Evolutionary conservation across 2,329 filamentous ascomycete species (phyloP), one percentile per base, ranked within the genome.

Genomic region (Clonostachys byssicola): DNA sequence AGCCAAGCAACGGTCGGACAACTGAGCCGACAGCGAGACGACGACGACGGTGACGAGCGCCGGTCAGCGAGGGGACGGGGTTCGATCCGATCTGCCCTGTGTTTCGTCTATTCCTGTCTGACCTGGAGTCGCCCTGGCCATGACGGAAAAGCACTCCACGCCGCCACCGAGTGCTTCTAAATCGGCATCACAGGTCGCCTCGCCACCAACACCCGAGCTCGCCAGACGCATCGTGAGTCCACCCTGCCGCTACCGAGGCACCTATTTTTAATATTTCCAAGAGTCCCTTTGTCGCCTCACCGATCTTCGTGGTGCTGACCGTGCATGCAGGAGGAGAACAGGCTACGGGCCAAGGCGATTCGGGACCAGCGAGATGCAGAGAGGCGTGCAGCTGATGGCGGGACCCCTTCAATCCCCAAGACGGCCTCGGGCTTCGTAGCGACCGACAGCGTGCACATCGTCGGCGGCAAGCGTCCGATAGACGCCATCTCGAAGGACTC

Each of bases 261-360:
- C 40, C 12, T 30, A 30, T 30, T 30, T 30, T 30, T 30, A 30
- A 9, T 10, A 2, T 30, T 4, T 30, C 23, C 23, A 30, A 30
- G 23, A 30, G 23, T 30, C 5, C 23, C 23, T 30, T 30, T 30
- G 23, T 30, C 23, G 23, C 23, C 23, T 30, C 23, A 16, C 16
- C 34, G n/a, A 16, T 45, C 33, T 34, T 34, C 10, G 12, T 23
- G n/a, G n/a, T 12, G n/a, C 13, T 41, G 35, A 30, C 35, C 34
- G 13, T n/a, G 12, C 33, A 12, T 23, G 5, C 49, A 94, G 88
- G 92, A 96, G 81, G 84, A 92, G 64, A 92, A 85, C 57, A 83
- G 92, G 17, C 79, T 96, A 33, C 88, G 85, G 68, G 89, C 94
- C 47, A 97, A 96, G 76, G 92, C 91, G 3, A 74, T 92, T 16